phyloP scores from a whole-genome alignment of 1,284 basidiomycete species.

The Tranzscheliella williamsii region DNA sequence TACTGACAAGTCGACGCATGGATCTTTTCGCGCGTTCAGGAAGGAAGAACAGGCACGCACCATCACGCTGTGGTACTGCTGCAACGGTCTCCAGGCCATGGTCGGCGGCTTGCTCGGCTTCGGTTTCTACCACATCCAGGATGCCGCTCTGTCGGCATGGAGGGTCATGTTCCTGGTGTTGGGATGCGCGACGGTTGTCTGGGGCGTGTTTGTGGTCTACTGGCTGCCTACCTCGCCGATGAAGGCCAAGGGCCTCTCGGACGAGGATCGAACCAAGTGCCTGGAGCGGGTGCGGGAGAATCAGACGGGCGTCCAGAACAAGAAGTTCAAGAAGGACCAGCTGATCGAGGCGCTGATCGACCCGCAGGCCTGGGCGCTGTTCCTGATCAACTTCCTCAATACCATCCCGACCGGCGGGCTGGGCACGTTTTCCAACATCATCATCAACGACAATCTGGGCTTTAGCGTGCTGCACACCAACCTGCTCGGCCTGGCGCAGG shows the following conservation, averaged over 20 bases:
- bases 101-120: constrained; percentile 37
- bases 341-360: constrained; percentile 65
- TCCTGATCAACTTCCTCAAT: constrained; percentile 65
- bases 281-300: constrained; percentile 67
- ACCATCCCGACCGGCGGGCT: constrained; percentile 66
- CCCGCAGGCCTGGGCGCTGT: constrained; percentile 59
- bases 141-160: constrained; percentile 65
- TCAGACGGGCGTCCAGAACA: constrained; percentile 66
- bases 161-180: constrained; percentile 64
- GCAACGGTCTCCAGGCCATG: constrained; percentile 40
- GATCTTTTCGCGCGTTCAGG: too few species aligned
- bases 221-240: constrained; percentile 38
- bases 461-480: constrained; percentile 50
- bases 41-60: constrained; percentile 36
- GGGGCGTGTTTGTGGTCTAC: constrained; percentile 51
- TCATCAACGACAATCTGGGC: constrained; percentile 56
- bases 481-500: constrained; percentile 50
- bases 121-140: constrained; percentile 63
- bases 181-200: constrained; percentile 37
- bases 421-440: constrained; percentile 64
- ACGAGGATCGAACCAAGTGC: constrained; percentile 65
- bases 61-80: constrained; percentile 39
- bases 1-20: too few species aligned
- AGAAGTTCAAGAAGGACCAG: constrained; percentile 66
- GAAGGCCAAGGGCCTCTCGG: constrained; percentile 62